These are phyloP conservation scores for Sechiopsis laciniata DNA, from an alignment of 306 rosid species.

Conservation along the genomic window DNA sequence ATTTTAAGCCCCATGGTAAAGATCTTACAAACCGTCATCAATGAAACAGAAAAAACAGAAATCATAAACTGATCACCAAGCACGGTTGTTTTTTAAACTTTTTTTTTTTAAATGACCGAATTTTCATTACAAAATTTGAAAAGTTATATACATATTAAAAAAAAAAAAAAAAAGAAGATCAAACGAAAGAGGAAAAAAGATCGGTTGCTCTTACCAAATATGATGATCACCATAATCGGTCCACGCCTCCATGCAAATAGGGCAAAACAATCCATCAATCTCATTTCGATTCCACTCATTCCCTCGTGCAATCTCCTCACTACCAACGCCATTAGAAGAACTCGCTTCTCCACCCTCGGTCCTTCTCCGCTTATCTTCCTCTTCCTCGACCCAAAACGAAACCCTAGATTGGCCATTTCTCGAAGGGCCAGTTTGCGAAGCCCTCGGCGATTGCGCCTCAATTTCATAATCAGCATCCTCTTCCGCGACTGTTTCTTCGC, in stretches of 20 bases:
- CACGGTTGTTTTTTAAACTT: background rate
- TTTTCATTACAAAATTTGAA: background rate
- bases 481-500: constrained; percentile 16
- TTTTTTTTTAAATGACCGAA: background rate
- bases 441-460: constrained; percentile 27
- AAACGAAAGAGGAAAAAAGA: background rate
- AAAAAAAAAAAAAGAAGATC: background rate
- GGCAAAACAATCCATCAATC: constrained; percentile 60
- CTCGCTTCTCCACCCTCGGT: constrained; percentile 41
- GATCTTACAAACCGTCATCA: background rate
- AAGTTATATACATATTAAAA: background rate
- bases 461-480: constrained; percentile 31
- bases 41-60: background rate
- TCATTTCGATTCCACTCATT: constrained; percentile 44
- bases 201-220: constrained; percentile 41
- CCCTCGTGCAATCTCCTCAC: constrained; percentile 39
- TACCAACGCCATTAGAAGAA: constrained; percentile 25
- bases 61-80: background rate
- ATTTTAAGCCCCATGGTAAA: background rate
- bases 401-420: constrained; percentile 22
- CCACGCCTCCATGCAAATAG: constrained; percentile 85
- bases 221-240: constrained; percentile 57
- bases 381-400: constrained; percentile 28
- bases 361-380: constrained; percentile 56
- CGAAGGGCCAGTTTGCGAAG: constrained; percentile 22